These are phyloP conservation scores for Aspergillus transmontanensis DNA, from an alignment of 2,329 filamentous ascomycete genomes.

Conservation along the genomic window DNA sequence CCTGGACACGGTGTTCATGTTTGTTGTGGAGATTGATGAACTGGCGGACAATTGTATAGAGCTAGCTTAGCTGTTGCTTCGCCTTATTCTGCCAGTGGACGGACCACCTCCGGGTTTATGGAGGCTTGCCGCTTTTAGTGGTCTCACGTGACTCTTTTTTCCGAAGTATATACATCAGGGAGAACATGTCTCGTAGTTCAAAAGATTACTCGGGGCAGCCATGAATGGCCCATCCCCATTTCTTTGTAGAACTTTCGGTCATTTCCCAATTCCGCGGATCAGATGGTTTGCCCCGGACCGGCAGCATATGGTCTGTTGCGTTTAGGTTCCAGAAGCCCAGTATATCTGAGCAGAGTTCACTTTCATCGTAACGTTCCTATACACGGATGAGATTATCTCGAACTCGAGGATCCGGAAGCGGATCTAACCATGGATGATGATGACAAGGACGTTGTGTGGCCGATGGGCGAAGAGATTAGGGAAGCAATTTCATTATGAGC, in stretches of 20 bases:
- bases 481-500: too few relatives aligned
- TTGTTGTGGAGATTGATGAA: not conserved
- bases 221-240: not conserved
- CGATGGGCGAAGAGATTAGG: too few relatives aligned
- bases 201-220: too few relatives aligned
- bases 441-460: too few relatives aligned
- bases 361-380: slow-evolving; percentile 31
- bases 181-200: not conserved
- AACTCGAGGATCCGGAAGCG: slow-evolving; percentile 32
- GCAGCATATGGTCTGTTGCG: not conserved
- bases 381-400: slow-evolving; percentile 42
- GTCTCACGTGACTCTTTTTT: not conserved
- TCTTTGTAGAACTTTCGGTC: not conserved
- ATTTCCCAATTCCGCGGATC: not conserved
- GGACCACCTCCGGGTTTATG: not conserved
- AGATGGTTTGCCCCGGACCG: not conserved
- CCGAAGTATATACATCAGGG: not conserved
- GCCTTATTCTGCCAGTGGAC: not conserved
- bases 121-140: not conserved
- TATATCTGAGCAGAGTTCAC: slow-evolving; percentile 40
- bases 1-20: not conserved
- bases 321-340: slow-evolving; percentile 12
- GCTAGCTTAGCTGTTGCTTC: not conserved
- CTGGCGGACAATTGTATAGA: slow-evolving; percentile 1
- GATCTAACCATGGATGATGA: slow-evolving; percentile 28